Evolutionary conservation across 1,284 basidiomycete species (phyloP), one percentile per base, ranked within the genome.

Genomic region (Pseudozyma tsukubaensis): DNA sequence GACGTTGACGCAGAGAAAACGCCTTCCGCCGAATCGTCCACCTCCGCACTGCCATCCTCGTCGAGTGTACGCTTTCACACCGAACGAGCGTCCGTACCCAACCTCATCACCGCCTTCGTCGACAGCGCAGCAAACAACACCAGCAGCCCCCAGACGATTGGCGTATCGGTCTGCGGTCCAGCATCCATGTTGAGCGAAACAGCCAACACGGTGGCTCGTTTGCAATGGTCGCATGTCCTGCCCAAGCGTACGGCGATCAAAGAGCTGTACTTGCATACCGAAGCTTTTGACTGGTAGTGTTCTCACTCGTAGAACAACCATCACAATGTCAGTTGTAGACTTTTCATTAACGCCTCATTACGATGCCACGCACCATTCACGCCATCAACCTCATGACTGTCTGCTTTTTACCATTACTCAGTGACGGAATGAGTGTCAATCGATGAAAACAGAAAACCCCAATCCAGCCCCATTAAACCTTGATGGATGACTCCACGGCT

Each of bases 101-200:
- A 35, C 0, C 14, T 59, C 12, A 19, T 69, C 4, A 39, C 13
- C 3, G 37, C 5, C 18, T 66, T 66, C 18, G 59, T 66, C 19
- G 52, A 63, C 11, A 37, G 24, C 2, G 21, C 16, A n/a, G 24
- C n/a, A 16, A 36, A 48, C n/a, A 4, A 35, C 0, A 36, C 7
- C 29, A 34, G n/a, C n/a, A n/a, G n/a, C n/a, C n/a, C n/a, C n/a
- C n/a, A 24, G 16, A 56, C 70, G 7, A 47, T 59, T 16, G 71
- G 52, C 6, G 71, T 73, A 1, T 52, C 71, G n/a, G 63, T 77
- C 18, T 77, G 74, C 50, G 74, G 74, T 4, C 74, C 74, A 8
- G 59, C 60, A 0, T 50, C 44, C 14, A 77, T 77, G 70, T 43
- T 65, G 36, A 72, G 52, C 49, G 74, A 77, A 37, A 69, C 71